Base-by-base conservation (phyloP, 345 rosid genomes). In the Arabis alpina region DNA sequence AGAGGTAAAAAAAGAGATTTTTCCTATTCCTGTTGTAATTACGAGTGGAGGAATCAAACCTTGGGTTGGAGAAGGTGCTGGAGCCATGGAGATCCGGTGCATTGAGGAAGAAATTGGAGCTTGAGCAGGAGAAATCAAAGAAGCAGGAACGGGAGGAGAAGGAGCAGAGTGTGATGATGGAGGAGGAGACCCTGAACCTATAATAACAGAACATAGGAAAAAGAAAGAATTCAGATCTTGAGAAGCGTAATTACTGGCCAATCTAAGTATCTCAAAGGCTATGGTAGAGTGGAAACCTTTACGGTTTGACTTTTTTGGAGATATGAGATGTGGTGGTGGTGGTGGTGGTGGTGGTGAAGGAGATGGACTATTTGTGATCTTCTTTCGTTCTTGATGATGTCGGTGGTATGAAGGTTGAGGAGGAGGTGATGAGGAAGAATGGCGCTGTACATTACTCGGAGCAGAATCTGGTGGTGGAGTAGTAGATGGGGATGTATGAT, bases 21-120 rank as follows among this genome's bases (percentile, higher is more conserved):
- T 8, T 19, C 16, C 3, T 12, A 16, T 61, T 16, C 54, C n/a
- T n/a, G 40, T 30, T 40, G 61, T 54, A 58, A 12, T 44, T 60
- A 69, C 63, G 61, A 70, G 32, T 4, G 70, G 76, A 67, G 78
- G 80, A 70, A 74, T 67, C 76, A 84, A 73, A 64, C 76, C 71
- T 44, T 73, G 52, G 10, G 34, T 54, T 6, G 83, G 85, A 70
- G 93, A 81, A 28, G 89, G 91, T 62, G 92, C 70, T 73, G 91
- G 87, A 70, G 83, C 81, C 8, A 77, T 70, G 56, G 89, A 71
- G 53, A 68, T 57, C 49, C 43, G 50, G 39, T 44, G 66, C 73
- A 43, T 66, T 32, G 90, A 75, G 52, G 79, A 70, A 68, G 85
- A 77, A 57, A 68, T 34, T 5, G 73, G 73, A 48, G 74, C 43